phyloP scores from a whole-genome alignment of 2,329 filamentous ascomycete genomes.

The Huntiella omanensis region DNA sequence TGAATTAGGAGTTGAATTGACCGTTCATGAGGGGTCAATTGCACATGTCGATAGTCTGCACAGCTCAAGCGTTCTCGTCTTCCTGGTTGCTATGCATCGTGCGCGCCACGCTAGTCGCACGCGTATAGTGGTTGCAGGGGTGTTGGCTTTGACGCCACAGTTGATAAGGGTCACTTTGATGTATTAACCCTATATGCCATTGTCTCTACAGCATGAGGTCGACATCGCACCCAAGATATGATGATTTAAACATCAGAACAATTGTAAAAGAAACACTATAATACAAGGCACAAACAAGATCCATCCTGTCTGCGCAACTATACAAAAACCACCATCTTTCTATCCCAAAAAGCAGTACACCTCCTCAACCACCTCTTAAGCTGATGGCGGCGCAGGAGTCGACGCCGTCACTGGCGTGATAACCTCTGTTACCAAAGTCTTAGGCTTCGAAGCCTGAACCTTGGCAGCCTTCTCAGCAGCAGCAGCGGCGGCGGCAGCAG shows the following conservation, averaged over 20 bases:
- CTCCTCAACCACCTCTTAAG: no score
- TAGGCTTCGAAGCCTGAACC: no score
- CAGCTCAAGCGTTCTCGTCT: neutral
- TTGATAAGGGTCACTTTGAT: neutral
- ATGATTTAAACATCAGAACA: no score
- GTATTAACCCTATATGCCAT: neutral
- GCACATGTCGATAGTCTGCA: neutral
- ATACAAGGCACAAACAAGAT: neutral
- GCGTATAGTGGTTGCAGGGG: slow-evolving; percentile 11
- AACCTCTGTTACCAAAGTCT: no score
- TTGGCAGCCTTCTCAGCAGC: neutral
- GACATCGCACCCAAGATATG: no score
- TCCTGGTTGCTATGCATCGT: neutral
- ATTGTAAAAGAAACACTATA: neutral
- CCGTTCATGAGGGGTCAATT: neutral
- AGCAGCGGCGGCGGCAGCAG: slow-evolving; percentile 1
- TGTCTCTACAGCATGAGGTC: no score
- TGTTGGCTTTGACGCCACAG: slow-evolving; percentile 1
- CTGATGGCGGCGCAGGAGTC: no score
- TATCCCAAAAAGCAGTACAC: neutral
- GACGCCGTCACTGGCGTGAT: no score
- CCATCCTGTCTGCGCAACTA: neutral
- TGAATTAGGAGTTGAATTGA: neutral
- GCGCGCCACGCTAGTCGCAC: slow-evolving; percentile 1
- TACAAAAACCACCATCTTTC: neutral